Percentiles rank a stretch among this genome's conserved stretches.
Evolutionary conservation across 805 yeast species (phyloP).

Genomic region (Cyberlindnera euphorbiae): DNA sequence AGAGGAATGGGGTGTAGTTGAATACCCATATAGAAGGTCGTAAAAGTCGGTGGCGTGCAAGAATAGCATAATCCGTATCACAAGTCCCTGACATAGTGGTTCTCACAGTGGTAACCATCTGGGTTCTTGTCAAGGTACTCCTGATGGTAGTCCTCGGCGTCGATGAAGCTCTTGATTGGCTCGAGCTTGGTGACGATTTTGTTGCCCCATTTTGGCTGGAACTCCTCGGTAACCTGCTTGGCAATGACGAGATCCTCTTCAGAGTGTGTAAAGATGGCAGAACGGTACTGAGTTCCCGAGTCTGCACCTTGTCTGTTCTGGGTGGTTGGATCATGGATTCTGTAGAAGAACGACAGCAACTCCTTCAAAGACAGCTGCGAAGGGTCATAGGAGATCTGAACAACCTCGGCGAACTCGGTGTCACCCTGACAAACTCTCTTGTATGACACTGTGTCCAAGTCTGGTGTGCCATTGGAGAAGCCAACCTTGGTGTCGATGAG

Average conservation of each 20-base stretch:
- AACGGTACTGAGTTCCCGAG: constrained; percentile 83
- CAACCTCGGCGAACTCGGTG: constrained; percentile 75
- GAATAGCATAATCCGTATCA: too few species aligned
- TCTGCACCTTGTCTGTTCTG: constrained; percentile 83
- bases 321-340: constrained; percentile 93
- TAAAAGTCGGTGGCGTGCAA: too few species aligned
- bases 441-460: constrained; percentile 47
- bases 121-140: constrained; percentile 76
- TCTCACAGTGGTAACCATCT: constrained; percentile 83
- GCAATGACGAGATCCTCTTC: constrained; percentile 44
- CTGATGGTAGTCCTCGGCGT: constrained; percentile 97
- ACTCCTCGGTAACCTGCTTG: constrained; percentile 39
- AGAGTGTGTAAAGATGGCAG: constrained; percentile 66
- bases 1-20: too few species aligned
- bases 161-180: constrained; percentile 68
- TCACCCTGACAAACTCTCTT: constrained; percentile 68
- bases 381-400: constrained; percentile 84
- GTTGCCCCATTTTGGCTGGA: constrained; percentile 68
- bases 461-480: constrained; percentile 70
- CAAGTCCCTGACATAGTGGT: constrained; percentile 67
- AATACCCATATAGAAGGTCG: too few species aligned
- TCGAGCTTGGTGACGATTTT: constrained; percentile 66
- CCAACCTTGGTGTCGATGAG: constrained; percentile 81
- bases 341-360: constrained; percentile 76
- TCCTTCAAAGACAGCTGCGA: constrained; percentile 50